Evolutionary conservation across 345 rosid genomes (phyloP), one percentile per base, ranked within the genome.

Genomic region (Linum lewisii): DNA sequence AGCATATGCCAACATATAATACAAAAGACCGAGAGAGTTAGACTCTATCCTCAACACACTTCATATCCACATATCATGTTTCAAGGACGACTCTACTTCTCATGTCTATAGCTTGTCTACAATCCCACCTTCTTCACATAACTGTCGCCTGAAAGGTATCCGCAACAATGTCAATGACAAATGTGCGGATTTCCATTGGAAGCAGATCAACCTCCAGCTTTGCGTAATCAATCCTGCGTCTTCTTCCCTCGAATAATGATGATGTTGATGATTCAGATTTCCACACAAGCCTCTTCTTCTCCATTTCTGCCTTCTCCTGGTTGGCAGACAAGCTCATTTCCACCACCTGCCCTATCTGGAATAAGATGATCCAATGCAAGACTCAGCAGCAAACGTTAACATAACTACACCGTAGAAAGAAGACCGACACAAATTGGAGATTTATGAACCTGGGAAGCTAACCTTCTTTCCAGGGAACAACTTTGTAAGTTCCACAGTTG

Each of bases 401-500:
- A 29, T 29, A 29, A 29, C 34, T 4, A 29, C 34, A 29, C 4
- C 34, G 4, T 42, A 6, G 47, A 42, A 2, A 8, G 13, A 11
- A 42, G 14, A 42, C n/a, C 5, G 38, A 34, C 38, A 16, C 16
- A 42, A 42, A 42, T 7, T 11, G 47, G 47, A 11, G 47, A 42
- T 11, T 11, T 16, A 11, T 6, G 47, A 11, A 42, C 3, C 47
- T 11, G 4, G 47, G 1, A 16, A 16, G 47, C 47, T 42, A 11
- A 81, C 86, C 86, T 77, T 64, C 75, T 69, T 77, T 51, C 70
- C 34, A 2, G 81, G 80, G 45, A 90, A 90, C 42, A 90, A 42
- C 69, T 76, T 86, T 57, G 75, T 80, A 50, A 90, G 79, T 60
- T 86, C 86, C 34, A 90, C 92, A 19, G 50, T 83, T 47, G 88